Percentiles rank a stretch among this genome's conserved stretches.
Evolutionary conservation across 2,329 filamentous ascomycete species (phyloP).

Genomic region (Tolypocladium amazonense): DNA sequence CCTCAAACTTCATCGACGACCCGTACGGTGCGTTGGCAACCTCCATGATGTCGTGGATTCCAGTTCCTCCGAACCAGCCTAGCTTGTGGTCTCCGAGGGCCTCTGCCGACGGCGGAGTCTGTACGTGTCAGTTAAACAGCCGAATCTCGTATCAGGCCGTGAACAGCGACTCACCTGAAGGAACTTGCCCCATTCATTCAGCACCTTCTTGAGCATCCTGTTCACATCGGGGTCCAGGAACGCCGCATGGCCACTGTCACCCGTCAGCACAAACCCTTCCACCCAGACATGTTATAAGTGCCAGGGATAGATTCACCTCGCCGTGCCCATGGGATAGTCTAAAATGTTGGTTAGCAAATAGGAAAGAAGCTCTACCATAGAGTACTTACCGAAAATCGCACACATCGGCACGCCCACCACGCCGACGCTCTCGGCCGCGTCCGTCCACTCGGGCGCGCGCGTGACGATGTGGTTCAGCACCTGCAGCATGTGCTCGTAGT

Average conservation of each 20-base stretch:
- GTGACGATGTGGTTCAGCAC: constrained; percentile 52
- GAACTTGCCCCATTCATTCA: constrained; percentile 48
- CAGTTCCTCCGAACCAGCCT: constrained; percentile 47
- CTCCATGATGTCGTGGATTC: constrained; percentile 34
- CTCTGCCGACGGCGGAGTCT: constrained; percentile 41
- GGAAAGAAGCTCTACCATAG: no score
- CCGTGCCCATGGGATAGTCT: constrained; percentile 47
- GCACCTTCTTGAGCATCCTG: constrained; percentile 38
- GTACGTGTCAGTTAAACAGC: background rate
- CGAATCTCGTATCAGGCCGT: background rate
- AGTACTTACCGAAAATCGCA: no score
- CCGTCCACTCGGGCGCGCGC: constrained; percentile 40
- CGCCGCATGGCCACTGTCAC: constrained; percentile 35
- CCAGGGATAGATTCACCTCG: constrained; percentile 23
- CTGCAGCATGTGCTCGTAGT: constrained; percentile 56
- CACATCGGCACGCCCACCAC: constrained; percentile 44
- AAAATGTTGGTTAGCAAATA: no score
- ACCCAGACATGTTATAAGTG: background rate
- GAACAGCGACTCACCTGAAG: constrained; percentile 24
- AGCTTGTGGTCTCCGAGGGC: constrained; percentile 31
- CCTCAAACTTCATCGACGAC: constrained; percentile 38
- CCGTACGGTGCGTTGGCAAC: constrained; percentile 36
- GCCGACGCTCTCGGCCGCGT: constrained; percentile 37
- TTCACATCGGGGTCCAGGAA: constrained; percentile 47
- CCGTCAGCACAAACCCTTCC: background rate